Percentiles rank a stretch among this genome's conserved stretches.
phyloP scores from a whole-genome alignment of 148 eudicot species.

The Mesembryanthemum crystallinum region DNA sequence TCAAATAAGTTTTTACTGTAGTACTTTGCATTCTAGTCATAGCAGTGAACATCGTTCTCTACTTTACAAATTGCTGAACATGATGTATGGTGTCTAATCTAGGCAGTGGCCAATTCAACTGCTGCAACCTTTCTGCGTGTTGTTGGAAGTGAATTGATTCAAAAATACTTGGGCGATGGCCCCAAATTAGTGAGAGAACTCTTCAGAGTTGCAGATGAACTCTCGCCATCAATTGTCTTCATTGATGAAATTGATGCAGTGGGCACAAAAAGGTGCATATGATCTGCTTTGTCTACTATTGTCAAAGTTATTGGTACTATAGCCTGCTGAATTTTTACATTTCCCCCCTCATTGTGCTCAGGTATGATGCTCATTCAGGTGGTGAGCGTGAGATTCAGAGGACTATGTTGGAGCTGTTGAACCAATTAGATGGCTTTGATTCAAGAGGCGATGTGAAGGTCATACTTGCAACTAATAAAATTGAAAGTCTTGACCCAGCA shows the following conservation, averaged over 20 bases:
- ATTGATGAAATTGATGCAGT: constrained; percentile 85
- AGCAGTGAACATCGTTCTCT: too few species aligned
- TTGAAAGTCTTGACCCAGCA: constrained; percentile 86
- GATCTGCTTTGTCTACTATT: neutral
- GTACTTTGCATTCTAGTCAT: neutral
- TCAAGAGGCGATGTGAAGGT: constrained; percentile 84
- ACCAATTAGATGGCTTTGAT: constrained; percentile 91
- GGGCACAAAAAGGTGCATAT: constrained; percentile 68
- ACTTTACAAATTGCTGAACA: too few species aligned
- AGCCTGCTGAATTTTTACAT: neutral
- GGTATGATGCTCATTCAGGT: constrained; percentile 85
- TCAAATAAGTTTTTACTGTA: neutral
- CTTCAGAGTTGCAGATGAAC: constrained; percentile 35
- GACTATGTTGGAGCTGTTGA: constrained; percentile 85
- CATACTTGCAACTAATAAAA: constrained; percentile 81
- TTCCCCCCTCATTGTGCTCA: constrained; percentile 1
- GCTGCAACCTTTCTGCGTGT: constrained; percentile 43
- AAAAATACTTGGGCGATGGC: constrained; percentile 42
- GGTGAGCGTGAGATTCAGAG: constrained; percentile 92
- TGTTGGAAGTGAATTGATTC: constrained; percentile 44
- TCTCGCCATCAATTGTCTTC: constrained; percentile 59
- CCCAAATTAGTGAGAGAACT: constrained; percentile 33
- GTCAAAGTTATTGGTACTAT: neutral
- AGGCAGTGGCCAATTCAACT: constrained; percentile 47
- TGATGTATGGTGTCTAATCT: neutral